Percentiles rank a stretch among this genome's conserved stretches.
These are phyloP conservation scores for Xylaria sp. DNA, from an alignment of 2,329 filamentous ascomycete species.

Conservation along the genomic window DNA sequence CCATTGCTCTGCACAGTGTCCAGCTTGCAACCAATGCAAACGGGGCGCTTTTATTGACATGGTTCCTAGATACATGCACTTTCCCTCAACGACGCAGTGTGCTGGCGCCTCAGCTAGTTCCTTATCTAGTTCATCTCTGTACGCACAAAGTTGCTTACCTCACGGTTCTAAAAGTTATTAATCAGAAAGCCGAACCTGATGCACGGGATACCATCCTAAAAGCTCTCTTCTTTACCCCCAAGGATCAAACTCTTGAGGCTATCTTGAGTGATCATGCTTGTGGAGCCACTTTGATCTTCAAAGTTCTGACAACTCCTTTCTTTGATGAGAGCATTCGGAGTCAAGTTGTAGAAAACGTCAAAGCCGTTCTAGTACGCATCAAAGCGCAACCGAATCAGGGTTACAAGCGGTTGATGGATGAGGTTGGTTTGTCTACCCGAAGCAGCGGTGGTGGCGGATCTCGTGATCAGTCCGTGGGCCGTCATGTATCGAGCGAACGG, in stretches of 20 bases:
- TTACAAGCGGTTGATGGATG: slow-evolving; percentile 98
- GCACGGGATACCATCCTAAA: slow-evolving; percentile 90
- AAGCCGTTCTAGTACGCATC: slow-evolving; percentile 86
- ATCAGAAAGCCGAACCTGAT: slow-evolving; percentile 93
- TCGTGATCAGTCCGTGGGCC: slow-evolving; percentile 59
- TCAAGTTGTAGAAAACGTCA: slow-evolving; percentile 92
- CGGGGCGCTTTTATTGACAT: slow-evolving; percentile 91
- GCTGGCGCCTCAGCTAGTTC: slow-evolving; percentile 89
- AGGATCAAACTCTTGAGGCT: slow-evolving; percentile 86
- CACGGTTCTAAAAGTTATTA: slow-evolving; percentile 97
- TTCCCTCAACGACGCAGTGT: slow-evolving; percentile 93
- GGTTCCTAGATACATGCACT: slow-evolving; percentile 98
- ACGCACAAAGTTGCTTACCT: slow-evolving; percentile 99
- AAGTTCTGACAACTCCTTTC: slow-evolving; percentile 96
- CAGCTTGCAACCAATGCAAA: slow-evolving; percentile 97
- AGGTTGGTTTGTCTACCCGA: slow-evolving; percentile 86
- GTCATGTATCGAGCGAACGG: slow-evolving; percentile 60
- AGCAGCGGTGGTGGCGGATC: slow-evolving; percentile 52
- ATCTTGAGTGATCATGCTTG: slow-evolving; percentile 93
- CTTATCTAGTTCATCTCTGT: slow-evolving; percentile 93
- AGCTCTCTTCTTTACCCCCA: slow-evolving; percentile 90
- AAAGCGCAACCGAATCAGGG: slow-evolving; percentile 95
- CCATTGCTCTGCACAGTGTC: slow-evolving; percentile 95
- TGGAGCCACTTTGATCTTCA: slow-evolving; percentile 96
- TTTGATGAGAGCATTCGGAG: slow-evolving; percentile 90